Evolutionary conservation across 1,284 basidiomycete genomes (phyloP), one percentile per base, ranked within the genome.

Genomic region (Moesziomyces sp.): DNA sequence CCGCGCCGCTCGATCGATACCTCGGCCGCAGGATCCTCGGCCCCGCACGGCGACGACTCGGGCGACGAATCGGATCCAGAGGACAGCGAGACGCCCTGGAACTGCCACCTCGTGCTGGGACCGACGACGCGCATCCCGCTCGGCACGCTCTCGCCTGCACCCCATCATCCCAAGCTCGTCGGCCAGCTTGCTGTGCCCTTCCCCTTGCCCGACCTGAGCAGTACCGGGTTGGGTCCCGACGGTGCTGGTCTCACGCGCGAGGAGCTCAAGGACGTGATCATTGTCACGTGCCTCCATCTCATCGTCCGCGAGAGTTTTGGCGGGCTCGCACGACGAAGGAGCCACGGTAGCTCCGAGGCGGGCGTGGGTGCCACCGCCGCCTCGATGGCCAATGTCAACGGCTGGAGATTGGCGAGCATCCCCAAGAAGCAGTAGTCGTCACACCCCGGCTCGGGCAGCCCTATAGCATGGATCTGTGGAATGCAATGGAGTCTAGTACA

Each of bases 91-190:
- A 94, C 93, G 28, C 93, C 94, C 0, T 99, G 95, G 95, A 89
- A 90, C 45, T 98, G 95, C 82, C 81, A 81, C 46, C 81, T 85
- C 13, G 84, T 87, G 2, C 85, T 86, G 50, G 75, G 78, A 2
- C 68, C 77, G 1, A 55, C 50, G 13, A 81, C 79, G 11, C 76
- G 80, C n/a, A 81, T 83, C 46, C 81, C 81, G 11, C 61, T 83
- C n/a, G 93, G 95, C 4, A 74, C 74, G 13, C 63, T 83, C 16
- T 59, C 63, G n/a, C 96, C 95, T 7, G 94, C 94, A 1, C 95
- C 94, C 18, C 94, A 98, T 84, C 96, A 98, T 84, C 96, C 96
- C 8, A 94, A 96, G 83, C 91, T 98, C 19, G 91, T 98, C 30
- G 92, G 91, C 38, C 90, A 94, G 85, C 88, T 98, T 62, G 92